Percentiles rank a stretch among this genome's conserved stretches.
Conservation (phyloP, 352 stramenopile species). For the Phytophthora crassamura region DNA sequence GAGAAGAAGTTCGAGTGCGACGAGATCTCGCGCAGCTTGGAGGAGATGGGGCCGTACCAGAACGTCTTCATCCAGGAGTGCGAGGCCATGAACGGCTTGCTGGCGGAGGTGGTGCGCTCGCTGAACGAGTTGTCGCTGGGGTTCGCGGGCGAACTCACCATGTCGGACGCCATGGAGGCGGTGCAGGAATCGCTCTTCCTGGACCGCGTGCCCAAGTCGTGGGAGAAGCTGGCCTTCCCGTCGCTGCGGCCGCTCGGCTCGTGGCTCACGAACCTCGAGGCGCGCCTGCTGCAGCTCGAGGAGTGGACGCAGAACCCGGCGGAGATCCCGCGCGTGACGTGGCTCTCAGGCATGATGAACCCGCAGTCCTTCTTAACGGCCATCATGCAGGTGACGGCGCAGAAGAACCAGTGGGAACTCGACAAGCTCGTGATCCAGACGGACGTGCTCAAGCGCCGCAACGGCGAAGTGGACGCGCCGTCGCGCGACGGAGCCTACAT, state of each 20-base stretch:
- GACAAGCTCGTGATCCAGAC: conserved; percentile 98
- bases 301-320: conserved; percentile 97
- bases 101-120: conserved; percentile 95
- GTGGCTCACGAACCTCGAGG: conserved; percentile 95
- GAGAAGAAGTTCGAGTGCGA: conserved; percentile 99
- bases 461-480: conserved; percentile 87
- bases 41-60: conserved; percentile 95
- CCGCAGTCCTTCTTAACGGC: conserved; percentile 97
- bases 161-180: conserved; percentile 97
- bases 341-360: conserved; percentile 95
- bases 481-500: conserved; percentile 96
- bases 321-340: conserved; percentile 97
- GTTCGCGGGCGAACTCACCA: conserved; percentile 97
- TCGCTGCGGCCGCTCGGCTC: conserved; percentile 90
- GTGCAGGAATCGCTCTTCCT: conserved; percentile 95
- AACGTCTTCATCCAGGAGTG: conserved; percentile 99
- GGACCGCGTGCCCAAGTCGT: conserved; percentile 93
- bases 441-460: conserved; percentile 95
- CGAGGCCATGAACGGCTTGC: conserved; percentile 96
- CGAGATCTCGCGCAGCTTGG: conserved; percentile 93
- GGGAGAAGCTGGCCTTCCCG: conserved; percentile 96
- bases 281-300: conserved; percentile 94
- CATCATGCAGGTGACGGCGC: conserved; percentile 98
- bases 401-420: conserved; percentile 97
- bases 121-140: conserved; percentile 97